Base-by-base conservation (phyloP, 179 eudicot species). In the Camellia oleifera region DNA sequence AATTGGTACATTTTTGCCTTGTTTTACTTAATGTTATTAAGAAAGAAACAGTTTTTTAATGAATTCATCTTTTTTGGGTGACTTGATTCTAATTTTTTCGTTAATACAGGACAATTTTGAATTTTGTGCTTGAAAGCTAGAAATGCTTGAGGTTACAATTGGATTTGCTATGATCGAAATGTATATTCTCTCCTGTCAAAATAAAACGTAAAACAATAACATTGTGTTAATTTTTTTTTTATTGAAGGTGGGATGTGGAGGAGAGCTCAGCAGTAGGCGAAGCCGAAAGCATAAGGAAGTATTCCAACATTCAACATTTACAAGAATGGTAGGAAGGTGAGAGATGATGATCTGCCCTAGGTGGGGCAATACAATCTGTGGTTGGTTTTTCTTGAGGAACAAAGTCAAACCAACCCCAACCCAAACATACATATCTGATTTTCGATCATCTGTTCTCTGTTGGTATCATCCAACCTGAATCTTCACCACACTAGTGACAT, bases 211-310 rank as follows among this genome's bases (percentile, higher is more conserved):
- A n/a, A 68, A 7, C 20, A 68, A 53, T 2, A 68, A 4, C 3
- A 1, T 54, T 2, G 0, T 68, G 13, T 77, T 40, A 50, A 9
- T 18, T 46, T 20, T 44, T 53, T 17, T 17, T 71, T 5, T 15
- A 45, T 50, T 77, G 78, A 80, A 83, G 86, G 83, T 83, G 82
- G 82, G 77, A 76, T 40, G 61, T 64, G 60, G 78, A 76, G 23
- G 66, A 83, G 74, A 80, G 50, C 77, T 50, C 82, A 44, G 74
- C 46, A 78, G 15, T 64, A 9, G 84, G 72, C 44, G 57, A 50
- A 76, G 75, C 69, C 18, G 66, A 83, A 74, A 40, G 74, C 77
- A 69, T 77, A 48, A 54, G 72, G 32, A 66, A 57, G 10, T 3
- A 79, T 77, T 45, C 86, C 78, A 44, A 80, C 78, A 53, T 76